Conservation (phyloP, 345 rosid species). For the Euphorbia lathyris region DNA sequence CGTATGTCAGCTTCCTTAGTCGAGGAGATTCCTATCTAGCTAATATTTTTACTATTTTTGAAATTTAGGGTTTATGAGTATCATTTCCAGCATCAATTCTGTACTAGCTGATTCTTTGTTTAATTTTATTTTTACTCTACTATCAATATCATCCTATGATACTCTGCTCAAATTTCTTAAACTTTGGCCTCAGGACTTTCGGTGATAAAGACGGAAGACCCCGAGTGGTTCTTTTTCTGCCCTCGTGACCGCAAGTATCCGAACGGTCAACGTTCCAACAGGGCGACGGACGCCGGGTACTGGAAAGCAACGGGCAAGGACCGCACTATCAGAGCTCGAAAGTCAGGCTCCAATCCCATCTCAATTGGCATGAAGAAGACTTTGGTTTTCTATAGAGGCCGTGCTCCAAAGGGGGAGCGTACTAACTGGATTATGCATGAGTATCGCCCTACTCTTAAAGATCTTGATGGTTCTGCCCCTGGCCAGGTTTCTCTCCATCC, state of each 20-base stretch:
- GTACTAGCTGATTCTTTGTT: not conserved
- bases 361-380: slow-evolving; percentile 94
- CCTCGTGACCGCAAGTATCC: slow-evolving; percentile 92
- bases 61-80: not conserved
- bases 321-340: slow-evolving; percentile 67
- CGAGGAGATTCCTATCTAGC: slow-evolving; percentile 14
- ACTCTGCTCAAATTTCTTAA: not conserved
- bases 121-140: not conserved
- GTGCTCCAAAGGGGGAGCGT: slow-evolving; percentile 91
- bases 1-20: slow-evolving; percentile 9
- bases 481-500: slow-evolving; percentile 52
- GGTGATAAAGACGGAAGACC: slow-evolving; percentile 80
- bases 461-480: slow-evolving; percentile 73
- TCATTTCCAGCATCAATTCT: not conserved
- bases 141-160: not conserved
- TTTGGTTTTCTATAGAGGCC: slow-evolving; percentile 79
- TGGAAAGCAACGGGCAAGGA: slow-evolving; percentile 99
- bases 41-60: not conserved
- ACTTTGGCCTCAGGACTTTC: slow-evolving; percentile 46
- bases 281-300: slow-evolving; percentile 94
- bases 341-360: slow-evolving; percentile 22
- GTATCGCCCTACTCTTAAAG: slow-evolving; percentile 71
- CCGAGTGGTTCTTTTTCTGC: slow-evolving; percentile 96
- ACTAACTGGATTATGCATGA: slow-evolving; percentile 95
- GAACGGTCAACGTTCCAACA: slow-evolving; percentile 83